Base-by-base conservation (phyloP, 2,329 filamentous ascomycete genomes). In the Coleophoma eucalyptorum region DNA sequence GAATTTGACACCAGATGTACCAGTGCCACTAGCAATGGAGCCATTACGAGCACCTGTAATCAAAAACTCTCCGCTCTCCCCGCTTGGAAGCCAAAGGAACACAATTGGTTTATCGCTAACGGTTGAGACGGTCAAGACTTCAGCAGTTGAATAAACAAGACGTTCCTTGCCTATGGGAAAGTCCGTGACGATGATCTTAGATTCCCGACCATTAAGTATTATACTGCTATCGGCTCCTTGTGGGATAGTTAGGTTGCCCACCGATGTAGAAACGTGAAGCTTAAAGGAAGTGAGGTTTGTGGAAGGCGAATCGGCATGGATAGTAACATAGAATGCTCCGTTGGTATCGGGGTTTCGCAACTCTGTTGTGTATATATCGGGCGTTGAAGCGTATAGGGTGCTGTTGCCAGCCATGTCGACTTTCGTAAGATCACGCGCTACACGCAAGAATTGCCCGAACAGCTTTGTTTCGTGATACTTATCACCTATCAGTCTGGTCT, bases 401-500 rank as follows among this genome's bases (percentile, higher is more conserved):
- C 71, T 74, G 58, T 78, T 75, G 3, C 65, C 71, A 11, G 74
- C 55, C 5, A 76, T 67, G 48, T 83, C 74, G 0, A 79, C 81
- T 55, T 77, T 73, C 1, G 79, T 76, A 41, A 86, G 65, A 49
- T 82, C 80, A 19, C 72, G 70, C 2, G 82, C 81, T 38, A 77
- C 73, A 31, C 80, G 73, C 0, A 80, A 81, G 60, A 86, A 85
- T 52, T 84, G 62, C 2, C 77, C 78, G 26, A 84, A 65, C 19
- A 84, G 71, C 62, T 86, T 86, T 0, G 80, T 84, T 64, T 86
- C 82, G 51, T 79, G 79, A 60, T 78, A 85, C 60, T 86, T 85
- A 57, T 72, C 74, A 41, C 76, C 75, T 18, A 85, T 78, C 10
- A 69, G 69, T 12, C 82, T 55, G 21, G 45, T 59, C 48, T 63